Evolutionary conservation across 495 filamentous ascomycete genomes (phyloP), one percentile per base, ranked within the genome.

Genomic region (Cercophora samala): DNA sequence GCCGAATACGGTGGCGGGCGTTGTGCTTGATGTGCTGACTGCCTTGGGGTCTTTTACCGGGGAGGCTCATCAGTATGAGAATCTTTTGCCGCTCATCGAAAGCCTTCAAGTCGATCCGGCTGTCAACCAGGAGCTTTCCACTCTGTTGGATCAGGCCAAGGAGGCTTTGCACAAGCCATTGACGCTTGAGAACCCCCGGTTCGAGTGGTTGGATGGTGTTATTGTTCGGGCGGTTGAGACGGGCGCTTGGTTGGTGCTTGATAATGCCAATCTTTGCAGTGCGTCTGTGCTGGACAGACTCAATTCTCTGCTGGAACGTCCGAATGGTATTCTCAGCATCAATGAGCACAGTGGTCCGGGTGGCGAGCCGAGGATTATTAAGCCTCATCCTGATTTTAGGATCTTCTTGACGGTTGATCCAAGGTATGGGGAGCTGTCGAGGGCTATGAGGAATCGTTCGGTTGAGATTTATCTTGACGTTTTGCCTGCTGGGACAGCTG

Each of bases 221-320:
- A 87, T 99, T 32, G 89, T 97, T 22, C 86, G 91, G 67, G 94
- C 96, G 60, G 81, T 98, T 9, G 86, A 94, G 72, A 83, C 89
- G 70, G 96, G 96, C 26, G 81, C 91, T 55, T 99, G 96, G 96
- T 81, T 99, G 59, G 87, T 98, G 25, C 87, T 99, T 19, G 94
- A 98, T 74, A 97, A 98, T 79, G 94, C 96, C 61, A 99, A 99
- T 72, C 82, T 98, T 18, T 99, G 96, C 75, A 97, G 89, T 70
- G 87, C 94, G 5, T 97, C 95, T 4, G 94, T 98, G 13, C 86
- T 99, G 2, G 96, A 99, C 74, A 85, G 96, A 71, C 77, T 99
- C 69, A 99, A 99, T 73, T 97, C 96, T 0, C 79, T 99, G 46
- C 89, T 97, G 1, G 96, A 99, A 76, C 69, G 76, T 5, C 91